Base-by-base conservation (phyloP, 176 grass and related monocot species). In the Carex littledalei region DNA sequence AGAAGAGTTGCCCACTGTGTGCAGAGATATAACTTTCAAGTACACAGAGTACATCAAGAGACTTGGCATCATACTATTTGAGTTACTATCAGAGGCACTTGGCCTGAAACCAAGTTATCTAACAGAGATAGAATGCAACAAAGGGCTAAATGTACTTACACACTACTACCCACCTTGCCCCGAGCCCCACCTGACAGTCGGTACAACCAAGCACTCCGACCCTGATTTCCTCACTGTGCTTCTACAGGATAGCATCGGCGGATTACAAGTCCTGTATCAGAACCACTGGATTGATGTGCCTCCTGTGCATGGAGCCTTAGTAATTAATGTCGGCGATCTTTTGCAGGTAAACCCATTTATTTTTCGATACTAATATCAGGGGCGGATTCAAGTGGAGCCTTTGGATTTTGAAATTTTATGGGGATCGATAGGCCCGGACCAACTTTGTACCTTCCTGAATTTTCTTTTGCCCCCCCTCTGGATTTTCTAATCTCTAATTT, bases 141-240 rank as follows among this genome's bases (percentile, higher is more conserved):
- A 84, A 37, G 84, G 84, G 20, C 5, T 69, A 0, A 26, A 1
- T 53, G 11, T 92, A 22, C 37, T 41, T 10, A 35, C 18, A 34
- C 93, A 94, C 81, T 92, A 90, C 82, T 92, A 92, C 63, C 90
- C 86, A n/a, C 76, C 84, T 39, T 92, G 88, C 67, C 90, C 93
- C 12, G 84, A 94, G 84, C 90, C 93, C 18, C 37, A 87, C 4
- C 62, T 85, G 17, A 87, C 90, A 15, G 16, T 88, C 12, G 90
- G 86, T 26, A 75, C 81, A 7, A 29, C 57, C 41, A 80, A 64
- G 50, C 92, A 92, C 70, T 83, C 90, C 0, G 92, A 94, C 77
- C 1, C 81, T 57, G 54, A 5, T 53, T 90, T 94, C 81, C 50
- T 94, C 14, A 92, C 84, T 1, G 66, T 92, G 53, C 92, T 94